These are phyloP conservation scores for Heterobasidion parviporum DNA, from an alignment of 1,284 basidiomycete species.

Conservation along the genomic window DNA sequence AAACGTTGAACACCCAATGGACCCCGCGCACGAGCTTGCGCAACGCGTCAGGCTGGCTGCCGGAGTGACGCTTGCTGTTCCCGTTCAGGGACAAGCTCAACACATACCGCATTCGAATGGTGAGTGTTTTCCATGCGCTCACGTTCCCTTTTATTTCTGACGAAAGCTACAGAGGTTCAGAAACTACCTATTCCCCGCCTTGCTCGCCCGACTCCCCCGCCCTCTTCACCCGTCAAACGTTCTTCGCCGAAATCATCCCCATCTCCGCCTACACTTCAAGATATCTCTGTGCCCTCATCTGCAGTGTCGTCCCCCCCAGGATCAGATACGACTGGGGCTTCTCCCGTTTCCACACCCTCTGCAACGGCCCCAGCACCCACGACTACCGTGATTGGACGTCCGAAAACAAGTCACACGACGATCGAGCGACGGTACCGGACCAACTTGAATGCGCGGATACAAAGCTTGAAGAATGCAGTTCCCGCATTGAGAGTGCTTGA, in stretches of 20 bases:
- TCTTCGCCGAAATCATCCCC: conserved; percentile 22
- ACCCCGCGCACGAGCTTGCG: conserved; percentile 46
- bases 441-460: conserved; percentile 85
- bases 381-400: conserved; percentile 31
- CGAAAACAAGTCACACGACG: conserved; percentile 87
- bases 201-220: conserved; percentile 16
- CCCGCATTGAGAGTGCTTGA: conserved; percentile 71
- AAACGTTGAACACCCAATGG: conserved; percentile 8
- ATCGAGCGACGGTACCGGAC: conserved; percentile 88
- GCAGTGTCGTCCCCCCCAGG: conserved; percentile 13
- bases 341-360: conserved; percentile 9
- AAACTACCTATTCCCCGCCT: conserved; percentile 27
- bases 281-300: conserved; percentile 9
- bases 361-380: conserved; percentile 18
- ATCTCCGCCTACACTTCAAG: conserved; percentile 24
- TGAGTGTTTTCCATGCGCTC: not conserved
- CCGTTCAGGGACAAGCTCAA: conserved; percentile 27
- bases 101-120: conserved; percentile 8
- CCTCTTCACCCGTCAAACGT: conserved; percentile 18
- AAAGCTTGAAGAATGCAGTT: conserved; percentile 73
- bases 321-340: not conserved
- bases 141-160: not conserved
- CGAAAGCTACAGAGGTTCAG: conserved; percentile 13
- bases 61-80: conserved; percentile 56
- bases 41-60: conserved; percentile 50